Percentiles rank a stretch among this genome's conserved stretches.
Conservation (phyloP, 441 rosid genomes). For the California macrophylla region DNA sequence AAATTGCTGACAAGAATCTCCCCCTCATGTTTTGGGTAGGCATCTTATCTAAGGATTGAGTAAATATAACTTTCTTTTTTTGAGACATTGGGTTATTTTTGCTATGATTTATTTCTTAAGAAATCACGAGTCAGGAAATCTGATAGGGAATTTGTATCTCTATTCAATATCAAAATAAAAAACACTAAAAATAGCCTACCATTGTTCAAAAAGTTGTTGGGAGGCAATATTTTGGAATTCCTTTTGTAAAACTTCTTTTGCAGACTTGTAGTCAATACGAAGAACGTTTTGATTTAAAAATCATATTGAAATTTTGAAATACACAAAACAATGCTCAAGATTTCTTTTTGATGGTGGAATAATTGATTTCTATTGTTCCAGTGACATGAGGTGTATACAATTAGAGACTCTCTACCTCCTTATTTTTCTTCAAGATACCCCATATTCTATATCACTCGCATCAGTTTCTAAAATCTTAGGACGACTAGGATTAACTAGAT, state of each 20-base stretch:
- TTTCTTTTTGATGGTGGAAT: constrained; percentile 2
- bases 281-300: not conserved
- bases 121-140: not conserved
- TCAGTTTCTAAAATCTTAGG: not conserved
- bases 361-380: not conserved
- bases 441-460: not conserved
- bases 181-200: not conserved
- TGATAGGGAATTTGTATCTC: not conserved
- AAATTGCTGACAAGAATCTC: no score
- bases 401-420: not conserved
- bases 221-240: constrained; percentile 6
- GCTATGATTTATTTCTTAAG: not conserved
- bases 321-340: not conserved
- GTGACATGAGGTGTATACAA: not conserved
- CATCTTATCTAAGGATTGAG: no score
- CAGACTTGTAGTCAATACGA: not conserved
- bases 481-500: not conserved
- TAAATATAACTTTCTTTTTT: no score
- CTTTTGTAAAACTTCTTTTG: not conserved
- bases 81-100: no score
- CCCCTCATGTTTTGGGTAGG: no score
- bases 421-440: not conserved
- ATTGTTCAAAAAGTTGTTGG: constrained; percentile 1
- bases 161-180: not conserved
- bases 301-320: not conserved